Conservation (phyloP, 2,329 filamentous ascomycete species). For the Talaromyces sp. region DNA sequence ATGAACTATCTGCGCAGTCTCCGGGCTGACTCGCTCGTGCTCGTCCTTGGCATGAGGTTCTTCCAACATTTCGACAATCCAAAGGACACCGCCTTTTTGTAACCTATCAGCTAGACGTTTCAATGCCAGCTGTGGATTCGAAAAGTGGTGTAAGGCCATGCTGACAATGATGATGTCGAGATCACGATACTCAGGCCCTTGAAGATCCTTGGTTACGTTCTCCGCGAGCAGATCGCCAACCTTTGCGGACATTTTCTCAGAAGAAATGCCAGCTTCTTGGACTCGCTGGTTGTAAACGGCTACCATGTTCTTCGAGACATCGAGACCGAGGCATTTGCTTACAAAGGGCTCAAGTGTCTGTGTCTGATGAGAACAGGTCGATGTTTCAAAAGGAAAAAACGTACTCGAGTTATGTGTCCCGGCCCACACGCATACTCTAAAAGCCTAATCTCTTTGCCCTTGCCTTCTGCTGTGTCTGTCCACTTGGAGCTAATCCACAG, state of each 20-base stretch:
- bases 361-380: background rate
- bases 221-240: slow-evolving; percentile 57
- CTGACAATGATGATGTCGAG: slow-evolving; percentile 67
- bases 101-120: slow-evolving; percentile 59
- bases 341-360: slow-evolving; percentile 61
- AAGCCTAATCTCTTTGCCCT: slow-evolving; percentile 45
- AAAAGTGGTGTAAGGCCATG: slow-evolving; percentile 65
- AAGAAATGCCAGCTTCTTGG: slow-evolving; percentile 46
- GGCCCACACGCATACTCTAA: slow-evolving; percentile 77
- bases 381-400: slow-evolving; percentile 22
- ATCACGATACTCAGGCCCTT: slow-evolving; percentile 59
- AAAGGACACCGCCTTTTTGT: slow-evolving; percentile 61
- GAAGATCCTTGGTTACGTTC: slow-evolving; percentile 53
- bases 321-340: slow-evolving; percentile 63
- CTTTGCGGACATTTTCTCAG: slow-evolving; percentile 54
- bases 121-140: slow-evolving; percentile 60
- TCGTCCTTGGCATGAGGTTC: slow-evolving; percentile 38
- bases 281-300: slow-evolving; percentile 62
- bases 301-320: slow-evolving; percentile 70
- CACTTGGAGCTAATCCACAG: slow-evolving; percentile 63
- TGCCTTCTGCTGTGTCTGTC: slow-evolving; percentile 30
- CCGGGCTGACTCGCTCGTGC: slow-evolving; percentile 24
- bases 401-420: slow-evolving; percentile 61
- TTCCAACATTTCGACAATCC: slow-evolving; percentile 66
- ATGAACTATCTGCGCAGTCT: slow-evolving; percentile 54